A percentile compares a stretch with the other conserved stretches of the same genome.
Evolutionary conservation across 2,329 filamentous ascomycete species (phyloP).

Genomic region (Aureobasidium leucospermi): DNA sequence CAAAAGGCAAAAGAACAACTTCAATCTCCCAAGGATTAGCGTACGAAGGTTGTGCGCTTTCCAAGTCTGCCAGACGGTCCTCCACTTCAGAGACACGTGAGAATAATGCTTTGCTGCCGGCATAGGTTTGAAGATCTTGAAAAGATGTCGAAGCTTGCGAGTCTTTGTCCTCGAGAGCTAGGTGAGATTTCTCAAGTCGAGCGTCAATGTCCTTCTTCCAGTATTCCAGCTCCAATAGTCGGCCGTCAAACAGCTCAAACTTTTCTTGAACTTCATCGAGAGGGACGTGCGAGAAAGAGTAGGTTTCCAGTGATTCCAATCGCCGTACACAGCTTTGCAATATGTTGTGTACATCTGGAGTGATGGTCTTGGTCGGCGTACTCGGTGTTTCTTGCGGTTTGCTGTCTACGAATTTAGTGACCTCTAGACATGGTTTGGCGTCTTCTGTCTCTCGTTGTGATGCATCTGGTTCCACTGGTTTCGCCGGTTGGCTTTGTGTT

Average conservation of each 20-base stretch:
- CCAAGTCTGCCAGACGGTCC: constrained; percentile 45
- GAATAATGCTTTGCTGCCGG: constrained; percentile 28
- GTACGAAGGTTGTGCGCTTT: constrained; percentile 54
- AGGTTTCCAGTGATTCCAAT: constrained; percentile 61
- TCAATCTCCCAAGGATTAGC: constrained; percentile 65
- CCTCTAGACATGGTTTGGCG: background rate
- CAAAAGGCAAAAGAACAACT: constrained; percentile 68
- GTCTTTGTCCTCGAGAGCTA: constrained; percentile 30
- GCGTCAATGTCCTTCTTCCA: constrained; percentile 28
- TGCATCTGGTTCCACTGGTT: background rate
- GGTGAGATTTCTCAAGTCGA: constrained; percentile 14
- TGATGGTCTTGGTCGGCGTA: background rate
- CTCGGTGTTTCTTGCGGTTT: background rate
- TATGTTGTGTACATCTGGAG: constrained; percentile 42
- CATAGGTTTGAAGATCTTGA: constrained; percentile 32
- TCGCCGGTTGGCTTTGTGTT: background rate
- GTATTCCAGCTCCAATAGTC: constrained; percentile 62
- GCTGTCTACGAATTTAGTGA: background rate
- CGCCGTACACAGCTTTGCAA: constrained; percentile 44
- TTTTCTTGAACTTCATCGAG: constrained; percentile 63
- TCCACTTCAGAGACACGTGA: constrained; percentile 39
- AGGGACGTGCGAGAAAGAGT: constrained; percentile 59
- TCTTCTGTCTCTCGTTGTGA: background rate
- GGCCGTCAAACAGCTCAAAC: constrained; percentile 59
- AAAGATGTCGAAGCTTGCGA: constrained; percentile 31